Conservation (phyloP, 768 basidiomycete species). For the Pulveroboletus sp. region DNA sequence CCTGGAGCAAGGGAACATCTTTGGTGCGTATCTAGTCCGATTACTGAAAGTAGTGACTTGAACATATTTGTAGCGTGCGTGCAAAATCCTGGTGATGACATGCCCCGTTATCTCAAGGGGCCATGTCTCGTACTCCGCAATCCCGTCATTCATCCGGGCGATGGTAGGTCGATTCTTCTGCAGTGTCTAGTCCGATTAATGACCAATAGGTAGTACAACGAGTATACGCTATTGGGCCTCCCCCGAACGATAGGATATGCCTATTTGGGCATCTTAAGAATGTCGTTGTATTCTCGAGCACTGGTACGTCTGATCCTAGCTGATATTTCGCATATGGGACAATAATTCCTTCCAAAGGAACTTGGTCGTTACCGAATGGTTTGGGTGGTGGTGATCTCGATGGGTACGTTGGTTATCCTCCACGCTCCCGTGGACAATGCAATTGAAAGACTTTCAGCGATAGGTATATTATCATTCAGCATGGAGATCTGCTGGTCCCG, state of each 20-base stretch:
- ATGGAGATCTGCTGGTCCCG: constrained; percentile 54
- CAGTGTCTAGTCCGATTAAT: not conserved
- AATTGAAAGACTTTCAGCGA: constrained; percentile 43
- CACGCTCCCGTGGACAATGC: not conserved
- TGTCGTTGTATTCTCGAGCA: constrained; percentile 67
- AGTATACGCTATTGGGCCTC: constrained; percentile 68
- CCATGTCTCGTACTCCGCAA: constrained; percentile 63
- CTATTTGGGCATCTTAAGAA: constrained; percentile 63
- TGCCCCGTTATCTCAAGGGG: constrained; percentile 59
- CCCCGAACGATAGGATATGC: constrained; percentile 53
- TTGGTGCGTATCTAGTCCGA: constrained; percentile 42
- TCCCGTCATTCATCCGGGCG: constrained; percentile 75
- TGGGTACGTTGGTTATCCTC: constrained; percentile 44
- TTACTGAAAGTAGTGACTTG: not conserved
- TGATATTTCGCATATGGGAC: not conserved
- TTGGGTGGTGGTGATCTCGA: constrained; percentile 80
- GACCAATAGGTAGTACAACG: constrained; percentile 51
- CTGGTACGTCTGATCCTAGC: constrained; percentile 39
- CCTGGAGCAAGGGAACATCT: constrained; percentile 59
- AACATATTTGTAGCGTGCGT: constrained; percentile 49
- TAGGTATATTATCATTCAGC: constrained; percentile 57
- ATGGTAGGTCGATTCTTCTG: constrained; percentile 41
- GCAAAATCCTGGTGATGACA: constrained; percentile 45
- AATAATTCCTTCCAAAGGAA: constrained; percentile 36
- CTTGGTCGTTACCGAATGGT: constrained; percentile 63